Conservation (phyloP, 2,329 filamentous ascomycete genomes). For the Aspergillus felis region DNA sequence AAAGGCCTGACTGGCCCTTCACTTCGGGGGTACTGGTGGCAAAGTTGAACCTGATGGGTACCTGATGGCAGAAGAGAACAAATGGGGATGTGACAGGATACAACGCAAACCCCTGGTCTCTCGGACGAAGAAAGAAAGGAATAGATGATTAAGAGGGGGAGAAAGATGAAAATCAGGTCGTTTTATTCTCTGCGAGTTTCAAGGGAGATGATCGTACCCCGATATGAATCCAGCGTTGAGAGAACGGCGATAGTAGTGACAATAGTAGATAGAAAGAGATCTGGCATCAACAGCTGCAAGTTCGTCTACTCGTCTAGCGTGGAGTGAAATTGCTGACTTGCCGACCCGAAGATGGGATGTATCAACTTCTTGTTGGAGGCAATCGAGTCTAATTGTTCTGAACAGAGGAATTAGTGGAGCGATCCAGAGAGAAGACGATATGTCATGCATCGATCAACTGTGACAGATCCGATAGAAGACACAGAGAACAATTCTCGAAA, state of each 20-base stretch:
- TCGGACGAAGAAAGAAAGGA: neutral
- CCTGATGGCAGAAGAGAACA: neutral
- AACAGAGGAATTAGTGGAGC: neutral
- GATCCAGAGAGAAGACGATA: slow-evolving; percentile 1
- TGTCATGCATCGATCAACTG: neutral
- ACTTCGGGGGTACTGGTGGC: neutral
- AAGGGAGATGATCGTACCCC: neutral
- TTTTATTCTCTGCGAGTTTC: neutral
- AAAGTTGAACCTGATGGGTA: neutral
- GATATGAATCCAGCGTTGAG: neutral
- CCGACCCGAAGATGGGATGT: neutral
- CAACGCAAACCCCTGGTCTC: neutral
- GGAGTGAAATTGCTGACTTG: neutral
- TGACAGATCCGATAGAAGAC: neutral
- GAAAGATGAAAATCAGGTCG: neutral
- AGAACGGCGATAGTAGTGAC: neutral
- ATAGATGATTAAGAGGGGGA: neutral
- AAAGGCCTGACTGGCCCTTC: neutral
- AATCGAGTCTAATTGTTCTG: neutral
- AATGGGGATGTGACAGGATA: neutral
- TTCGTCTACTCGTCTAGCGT: neutral
- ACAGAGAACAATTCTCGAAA: neutral
- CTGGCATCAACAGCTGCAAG: neutral
- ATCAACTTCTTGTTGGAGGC: neutral
- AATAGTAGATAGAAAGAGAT: neutral